Evolutionary conservation across 495 filamentous ascomycete genomes (phyloP).

Genomic region (Endocarpon pusillum): DNA sequence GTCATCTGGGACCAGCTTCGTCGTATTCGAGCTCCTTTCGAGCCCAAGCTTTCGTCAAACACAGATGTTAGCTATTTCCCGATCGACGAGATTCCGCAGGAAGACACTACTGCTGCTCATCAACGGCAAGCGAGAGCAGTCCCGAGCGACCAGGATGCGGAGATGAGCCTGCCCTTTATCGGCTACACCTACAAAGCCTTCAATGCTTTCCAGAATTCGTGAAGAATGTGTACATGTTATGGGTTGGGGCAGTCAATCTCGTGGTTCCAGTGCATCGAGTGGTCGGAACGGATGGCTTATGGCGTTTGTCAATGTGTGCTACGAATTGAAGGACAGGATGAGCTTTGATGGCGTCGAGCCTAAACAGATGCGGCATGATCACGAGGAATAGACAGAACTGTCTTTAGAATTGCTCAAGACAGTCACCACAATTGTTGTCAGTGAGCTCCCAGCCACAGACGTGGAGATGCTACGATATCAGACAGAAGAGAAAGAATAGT

Average conservation of each 20-base stretch:
- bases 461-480: too few relatives aligned
- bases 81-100: slow-evolving; percentile 91
- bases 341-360: too few relatives aligned
- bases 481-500: too few relatives aligned
- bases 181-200: slow-evolving; percentile 99
- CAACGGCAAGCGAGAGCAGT: slow-evolving; percentile 45
- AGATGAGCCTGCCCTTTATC: slow-evolving; percentile 93
- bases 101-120: slow-evolving; percentile 58
- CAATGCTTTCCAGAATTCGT: slow-evolving; percentile 47
- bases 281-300: too few relatives aligned
- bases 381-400: too few relatives aligned
- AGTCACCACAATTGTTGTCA: too few relatives aligned
- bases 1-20: slow-evolving; percentile 87
- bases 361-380: too few relatives aligned
- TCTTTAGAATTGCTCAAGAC: too few relatives aligned
- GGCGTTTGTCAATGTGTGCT: too few relatives aligned
- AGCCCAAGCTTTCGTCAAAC: slow-evolving; percentile 77
- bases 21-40: slow-evolving; percentile 84
- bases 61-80: slow-evolving; percentile 98
- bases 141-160: slow-evolving; percentile 48
- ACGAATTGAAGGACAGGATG: too few relatives aligned
- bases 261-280: too few relatives aligned
- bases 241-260: neutral
- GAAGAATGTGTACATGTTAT: neutral
- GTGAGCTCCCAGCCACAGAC: too few relatives aligned